These are phyloP conservation scores for Leccinum pellstonianum DNA, from an alignment of 768 basidiomycete genomes.

Conservation along the genomic window DNA sequence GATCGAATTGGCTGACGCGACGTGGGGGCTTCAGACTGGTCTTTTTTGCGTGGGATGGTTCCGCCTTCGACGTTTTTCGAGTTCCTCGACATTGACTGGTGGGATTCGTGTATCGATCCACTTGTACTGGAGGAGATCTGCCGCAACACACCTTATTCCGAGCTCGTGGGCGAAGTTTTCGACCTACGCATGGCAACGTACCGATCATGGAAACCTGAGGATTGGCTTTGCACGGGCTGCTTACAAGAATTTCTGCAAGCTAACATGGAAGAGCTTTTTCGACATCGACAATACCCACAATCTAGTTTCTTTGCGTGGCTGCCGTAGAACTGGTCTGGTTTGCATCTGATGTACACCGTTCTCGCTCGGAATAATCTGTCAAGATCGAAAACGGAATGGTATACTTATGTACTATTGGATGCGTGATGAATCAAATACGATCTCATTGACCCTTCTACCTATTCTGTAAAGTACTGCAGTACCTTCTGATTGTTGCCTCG, in stretches of 20 bases:
- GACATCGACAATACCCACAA: not conserved
- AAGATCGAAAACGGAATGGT: not conserved
- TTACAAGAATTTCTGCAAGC: constrained; percentile 6
- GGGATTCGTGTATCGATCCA: constrained; percentile 6
- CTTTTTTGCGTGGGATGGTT: constrained; percentile 12
- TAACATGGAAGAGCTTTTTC: constrained; percentile 10
- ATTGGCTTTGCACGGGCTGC: constrained; percentile 16
- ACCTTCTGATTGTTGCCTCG: not conserved
- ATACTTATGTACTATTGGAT: not conserved
- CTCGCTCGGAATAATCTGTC: not conserved
- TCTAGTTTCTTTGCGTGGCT: not conserved
- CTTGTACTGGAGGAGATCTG: constrained; percentile 6
- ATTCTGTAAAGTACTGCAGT: not conserved
- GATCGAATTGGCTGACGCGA: not conserved
- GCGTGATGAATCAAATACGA: not conserved
- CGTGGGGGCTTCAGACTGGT: constrained; percentile 10
- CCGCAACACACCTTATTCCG: constrained; percentile 6
- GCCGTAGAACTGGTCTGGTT: not conserved
- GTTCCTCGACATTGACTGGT: constrained; percentile 15
- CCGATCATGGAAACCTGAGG: constrained; percentile 2
- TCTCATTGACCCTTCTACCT: not conserved
- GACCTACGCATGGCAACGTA: constrained; percentile 3
- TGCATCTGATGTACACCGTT: not conserved
- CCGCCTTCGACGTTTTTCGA: constrained; percentile 15
- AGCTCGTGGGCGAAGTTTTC: constrained; percentile 7